These are phyloP conservation scores for Monosporozyma aquatica DNA, from an alignment of 805 yeast genomes.

Conservation along the genomic window DNA sequence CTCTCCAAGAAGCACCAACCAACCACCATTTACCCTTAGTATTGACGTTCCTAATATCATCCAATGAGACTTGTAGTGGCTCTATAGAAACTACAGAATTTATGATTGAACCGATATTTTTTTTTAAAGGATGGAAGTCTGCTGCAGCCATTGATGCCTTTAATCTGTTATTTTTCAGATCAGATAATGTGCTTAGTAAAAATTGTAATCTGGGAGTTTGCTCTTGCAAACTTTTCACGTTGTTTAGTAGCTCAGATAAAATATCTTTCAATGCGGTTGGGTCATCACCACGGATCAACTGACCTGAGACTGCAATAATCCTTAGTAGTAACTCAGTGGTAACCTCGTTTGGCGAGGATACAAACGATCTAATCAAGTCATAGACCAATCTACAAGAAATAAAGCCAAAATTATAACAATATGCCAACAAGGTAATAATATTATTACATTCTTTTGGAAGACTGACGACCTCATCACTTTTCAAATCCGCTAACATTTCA, in stretches of 20 bases:
- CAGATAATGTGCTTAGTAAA: conserved; percentile 74
- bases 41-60: conserved; percentile 69
- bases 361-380: conserved; percentile 54
- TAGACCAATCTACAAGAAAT: conserved; percentile 67
- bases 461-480: conserved; percentile 9
- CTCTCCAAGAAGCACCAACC: conserved; percentile 97
- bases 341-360: conserved; percentile 50
- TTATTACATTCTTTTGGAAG: conserved; percentile 49
- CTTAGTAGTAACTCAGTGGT: conserved; percentile 72
- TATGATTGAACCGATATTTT: conserved; percentile 45
- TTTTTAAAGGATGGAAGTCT: conserved; percentile 31
- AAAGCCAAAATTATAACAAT: conserved; percentile 68
- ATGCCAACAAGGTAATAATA: conserved; percentile 62
- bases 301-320: conserved; percentile 68
- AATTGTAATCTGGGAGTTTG: conserved; percentile 70
- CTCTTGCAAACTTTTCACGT: conserved; percentile 32
- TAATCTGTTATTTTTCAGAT: conserved; percentile 77
- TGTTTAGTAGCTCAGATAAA: conserved; percentile 32
- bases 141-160: conserved; percentile 34
- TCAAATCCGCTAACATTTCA: conserved; percentile 1
- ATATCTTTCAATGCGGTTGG: conserved; percentile 79
- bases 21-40: conserved; percentile 98
- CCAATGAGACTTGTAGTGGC: conserved; percentile 67
- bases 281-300: conserved; percentile 82
- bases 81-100: conserved; percentile 37